phyloP scores from a whole-genome alignment of 495 filamentous ascomycete species.

The Aspergillus mulundensis region DNA sequence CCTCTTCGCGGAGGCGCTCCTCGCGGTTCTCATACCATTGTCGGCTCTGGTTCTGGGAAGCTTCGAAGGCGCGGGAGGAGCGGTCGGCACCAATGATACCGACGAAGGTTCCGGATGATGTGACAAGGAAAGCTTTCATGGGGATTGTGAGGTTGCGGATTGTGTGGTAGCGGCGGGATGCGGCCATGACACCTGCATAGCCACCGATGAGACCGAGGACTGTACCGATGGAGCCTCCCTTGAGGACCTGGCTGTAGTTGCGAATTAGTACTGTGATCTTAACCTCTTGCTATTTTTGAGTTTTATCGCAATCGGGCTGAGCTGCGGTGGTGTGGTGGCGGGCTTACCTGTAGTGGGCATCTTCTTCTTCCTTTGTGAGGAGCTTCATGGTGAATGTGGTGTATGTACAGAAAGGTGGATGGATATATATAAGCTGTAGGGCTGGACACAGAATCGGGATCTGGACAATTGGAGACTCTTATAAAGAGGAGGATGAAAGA shows the following conservation, averaged over 20 bases:
- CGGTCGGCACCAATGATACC: constrained; percentile 85
- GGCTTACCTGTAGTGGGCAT: constrained; percentile 56
- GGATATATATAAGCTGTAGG: neutral
- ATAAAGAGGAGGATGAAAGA: neutral
- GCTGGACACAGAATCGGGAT: neutral
- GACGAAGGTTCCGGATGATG: constrained; percentile 74
- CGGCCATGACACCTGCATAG: constrained; percentile 57
- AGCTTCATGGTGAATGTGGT: constrained; percentile 70
- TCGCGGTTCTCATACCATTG: constrained; percentile 62
- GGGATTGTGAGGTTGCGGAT: constrained; percentile 80
- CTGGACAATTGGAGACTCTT: neutral
- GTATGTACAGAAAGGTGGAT: neutral
- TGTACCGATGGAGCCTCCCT: constrained; percentile 72
- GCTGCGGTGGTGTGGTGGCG: neutral
- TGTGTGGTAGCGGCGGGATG: constrained; percentile 59
- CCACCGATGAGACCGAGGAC: constrained; percentile 61
- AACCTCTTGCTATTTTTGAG: no score
- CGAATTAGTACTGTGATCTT: neutral
- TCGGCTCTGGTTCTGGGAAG: constrained; percentile 58
- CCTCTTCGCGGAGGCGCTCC: constrained; percentile 46
- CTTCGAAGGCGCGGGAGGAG: constrained; percentile 69
- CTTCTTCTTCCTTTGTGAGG: constrained; percentile 88
- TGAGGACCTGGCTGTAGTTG: constrained; percentile 58
- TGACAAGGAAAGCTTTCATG: constrained; percentile 86
- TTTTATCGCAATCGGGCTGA: neutral